Percentiles rank a stretch among this genome's conserved stretches.
These are phyloP conservation scores for Pseudogymnoascus sp. DNA, from an alignment of 2,329 filamentous ascomycete genomes.

Conservation along the genomic window DNA sequence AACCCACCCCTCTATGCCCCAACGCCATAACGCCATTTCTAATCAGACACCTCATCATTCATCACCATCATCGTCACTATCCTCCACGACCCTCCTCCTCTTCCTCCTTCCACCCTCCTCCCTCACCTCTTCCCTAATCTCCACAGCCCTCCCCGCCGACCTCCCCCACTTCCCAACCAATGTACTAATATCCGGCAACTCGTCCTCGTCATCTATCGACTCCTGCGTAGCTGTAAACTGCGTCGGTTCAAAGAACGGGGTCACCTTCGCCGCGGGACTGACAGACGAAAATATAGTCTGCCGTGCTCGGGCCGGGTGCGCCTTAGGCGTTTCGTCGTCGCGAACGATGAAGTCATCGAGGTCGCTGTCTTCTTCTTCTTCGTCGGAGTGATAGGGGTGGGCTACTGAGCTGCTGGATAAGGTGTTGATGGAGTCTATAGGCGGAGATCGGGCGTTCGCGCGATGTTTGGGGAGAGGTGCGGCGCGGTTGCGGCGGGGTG, in stretches of 20 bases:
- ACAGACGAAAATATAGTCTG: not conserved
- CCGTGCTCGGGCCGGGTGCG: not conserved
- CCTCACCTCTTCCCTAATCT: not conserved
- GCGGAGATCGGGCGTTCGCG: not conserved
- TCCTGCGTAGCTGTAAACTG: conserved; percentile 34
- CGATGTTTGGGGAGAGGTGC: not conserved
- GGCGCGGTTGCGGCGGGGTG: not conserved
- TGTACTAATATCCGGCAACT: conserved; percentile 14
- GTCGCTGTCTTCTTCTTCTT: conserved; percentile 41
- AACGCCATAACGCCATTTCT: not conserved
- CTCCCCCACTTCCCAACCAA: not conserved
- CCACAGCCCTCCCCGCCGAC: not conserved
- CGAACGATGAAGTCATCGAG: conserved; percentile 49
- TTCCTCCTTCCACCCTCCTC: not conserved
- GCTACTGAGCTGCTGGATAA: conserved; percentile 29
- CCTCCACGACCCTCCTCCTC: conserved; percentile 6
- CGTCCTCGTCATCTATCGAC: conserved; percentile 31
- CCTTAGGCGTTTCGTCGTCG: conserved; percentile 24
- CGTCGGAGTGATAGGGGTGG: not conserved
- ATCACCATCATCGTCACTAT: conserved; percentile 2
- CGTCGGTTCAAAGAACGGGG: conserved; percentile 33
- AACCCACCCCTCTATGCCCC: not conserved
- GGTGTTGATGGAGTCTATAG: conserved; percentile 20
- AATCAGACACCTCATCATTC: not conserved
- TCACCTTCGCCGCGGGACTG: conserved; percentile 13